Base-by-base conservation (phyloP, 768 basidiomycete species). In the Phylloporus rhodoxanthus region DNA sequence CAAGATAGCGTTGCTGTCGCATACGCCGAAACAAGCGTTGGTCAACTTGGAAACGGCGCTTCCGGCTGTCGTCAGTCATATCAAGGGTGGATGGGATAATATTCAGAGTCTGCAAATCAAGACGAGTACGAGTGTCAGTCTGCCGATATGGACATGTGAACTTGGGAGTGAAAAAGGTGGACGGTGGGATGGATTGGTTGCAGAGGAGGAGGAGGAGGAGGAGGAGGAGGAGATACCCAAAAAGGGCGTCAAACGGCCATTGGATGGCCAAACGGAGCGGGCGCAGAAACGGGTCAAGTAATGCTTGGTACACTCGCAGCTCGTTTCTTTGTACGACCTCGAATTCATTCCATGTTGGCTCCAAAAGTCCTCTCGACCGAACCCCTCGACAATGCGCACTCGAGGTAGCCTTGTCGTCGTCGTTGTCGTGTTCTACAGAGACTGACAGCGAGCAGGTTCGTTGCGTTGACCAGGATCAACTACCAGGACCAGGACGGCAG, bases 121-220 rank as follows among this genome's bases (percentile, higher is more conserved):
- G 70, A 95, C 92, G 1, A 88, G 82, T 56, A 80, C 79, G 10
- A 90, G 87, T 45, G 74, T 83, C 29, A 81, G 85, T 56, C 69
- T 99, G n/a, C 96, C 96, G 5, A 83, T 99, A 62, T 99, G 93
- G 91, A 79, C 74, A 19, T 89, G 86, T 65, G 71, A 76, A 5
- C 75, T 96, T n/a, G 81, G 82, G 26, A 77, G 71, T 19, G 61
- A 68, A 14, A 57, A 60, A 25, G 68, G 62, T 29, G 65, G 61
- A 5, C 66, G 68, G 21, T 68, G 66, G 68, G 21, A 56, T 34
- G 62, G 64, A 17, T 54, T 68, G 52, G 36, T 66, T 45, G 51
- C 53, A 19, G 50, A 51, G 30, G 52, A 55, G 20, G 13, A 53
- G 43, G 36, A 51, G 6, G 52, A 56, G 1, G 54, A 38, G 0